A percentile compares a stretch with the other conserved stretches of the same genome.
Conservation (phyloP, 495 filamentous ascomycete genomes). For the Delitschia confertaspora region DNA sequence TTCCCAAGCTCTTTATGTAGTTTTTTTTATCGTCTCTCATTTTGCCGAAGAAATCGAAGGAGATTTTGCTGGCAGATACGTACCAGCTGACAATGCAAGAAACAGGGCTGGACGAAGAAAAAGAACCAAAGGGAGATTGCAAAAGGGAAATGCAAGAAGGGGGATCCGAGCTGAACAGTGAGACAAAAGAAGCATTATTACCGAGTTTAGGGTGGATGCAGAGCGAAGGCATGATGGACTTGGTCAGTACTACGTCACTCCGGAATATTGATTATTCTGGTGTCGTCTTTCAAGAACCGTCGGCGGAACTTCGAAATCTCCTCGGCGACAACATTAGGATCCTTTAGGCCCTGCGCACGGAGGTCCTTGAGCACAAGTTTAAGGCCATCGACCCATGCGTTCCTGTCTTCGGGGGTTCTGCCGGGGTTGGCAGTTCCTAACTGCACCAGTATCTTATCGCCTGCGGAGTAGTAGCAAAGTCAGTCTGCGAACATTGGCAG, state of each 20-base stretch:
- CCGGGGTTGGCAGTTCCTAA: constrained; percentile 67
- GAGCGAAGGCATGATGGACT: neutral
- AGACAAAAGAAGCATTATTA: too few species aligned
- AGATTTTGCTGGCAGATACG: too few species aligned
- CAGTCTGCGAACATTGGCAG: constrained; percentile 43
- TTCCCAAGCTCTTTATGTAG: too few species aligned
- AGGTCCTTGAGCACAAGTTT: constrained; percentile 66
- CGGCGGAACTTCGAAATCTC: constrained; percentile 78
- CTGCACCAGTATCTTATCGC: constrained; percentile 77
- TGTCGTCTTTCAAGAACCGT: constrained; percentile 50
- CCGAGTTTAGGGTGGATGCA: too few species aligned
- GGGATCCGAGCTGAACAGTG: too few species aligned
- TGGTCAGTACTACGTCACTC: constrained; percentile 8
- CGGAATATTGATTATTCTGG: constrained; percentile 36
- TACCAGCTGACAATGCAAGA: too few species aligned
- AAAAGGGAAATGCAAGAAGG: too few species aligned
- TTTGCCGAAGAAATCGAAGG: too few species aligned
- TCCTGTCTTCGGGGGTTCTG: constrained; percentile 58
- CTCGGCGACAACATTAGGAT: constrained; percentile 70
- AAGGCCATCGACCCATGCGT: constrained; percentile 65
- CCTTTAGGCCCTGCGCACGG: constrained; percentile 52
- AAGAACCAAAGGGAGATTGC: too few species aligned
- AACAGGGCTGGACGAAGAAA: too few species aligned
- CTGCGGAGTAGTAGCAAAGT: constrained; percentile 56
- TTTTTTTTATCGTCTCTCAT: too few species aligned